Conservation (phyloP, 164 flowering plant genomes). For the Chimonanthus salicifolius region DNA sequence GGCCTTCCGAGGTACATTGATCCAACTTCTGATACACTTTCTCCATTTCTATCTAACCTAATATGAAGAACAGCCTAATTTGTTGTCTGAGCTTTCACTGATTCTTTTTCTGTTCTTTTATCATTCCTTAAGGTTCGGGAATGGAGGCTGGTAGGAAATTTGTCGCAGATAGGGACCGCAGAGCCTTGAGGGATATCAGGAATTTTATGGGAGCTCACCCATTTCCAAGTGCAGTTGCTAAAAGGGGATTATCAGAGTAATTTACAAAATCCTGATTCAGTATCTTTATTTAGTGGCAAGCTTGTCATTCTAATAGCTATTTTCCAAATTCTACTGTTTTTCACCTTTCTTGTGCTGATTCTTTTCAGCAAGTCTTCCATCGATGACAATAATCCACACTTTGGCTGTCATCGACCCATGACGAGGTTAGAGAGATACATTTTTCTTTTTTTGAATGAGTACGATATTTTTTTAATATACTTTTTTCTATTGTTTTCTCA, state of each 20-base stretch:
- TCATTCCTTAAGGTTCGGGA: slow-evolving; percentile 14
- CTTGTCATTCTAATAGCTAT: slow-evolving; percentile 10
- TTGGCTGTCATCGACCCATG: slow-evolving; percentile 8
- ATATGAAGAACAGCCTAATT: slow-evolving; percentile 1
- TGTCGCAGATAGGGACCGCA: slow-evolving; percentile 36
- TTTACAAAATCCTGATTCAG: slow-evolving; percentile 28
- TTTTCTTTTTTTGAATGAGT: neutral
- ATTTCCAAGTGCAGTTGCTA: slow-evolving; percentile 46
- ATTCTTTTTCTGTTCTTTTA: slow-evolving; percentile 2
- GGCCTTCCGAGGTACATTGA: slow-evolving; percentile 34
- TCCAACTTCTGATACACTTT: neutral
- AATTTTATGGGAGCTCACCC: slow-evolving; percentile 56
- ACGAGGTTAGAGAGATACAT: slow-evolving; percentile 5
- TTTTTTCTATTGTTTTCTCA: neutral
- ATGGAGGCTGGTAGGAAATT: slow-evolving; percentile 33
- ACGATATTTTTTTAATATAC: neutral
- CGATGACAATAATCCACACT: neutral
- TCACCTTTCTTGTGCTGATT: slow-evolving; percentile 2
- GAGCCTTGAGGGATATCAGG: slow-evolving; percentile 62
- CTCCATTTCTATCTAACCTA: neutral
- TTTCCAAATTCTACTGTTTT: neutral
- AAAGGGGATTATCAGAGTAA: slow-evolving; percentile 27
- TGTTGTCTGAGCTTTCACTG: slow-evolving; percentile 2
- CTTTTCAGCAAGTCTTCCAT: slow-evolving; percentile 7
- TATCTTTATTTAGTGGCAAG: slow-evolving; percentile 9